Evolutionary conservation across 2,329 filamentous ascomycete genomes (phyloP).

Genomic region (Colletotrichum paranaense): DNA sequence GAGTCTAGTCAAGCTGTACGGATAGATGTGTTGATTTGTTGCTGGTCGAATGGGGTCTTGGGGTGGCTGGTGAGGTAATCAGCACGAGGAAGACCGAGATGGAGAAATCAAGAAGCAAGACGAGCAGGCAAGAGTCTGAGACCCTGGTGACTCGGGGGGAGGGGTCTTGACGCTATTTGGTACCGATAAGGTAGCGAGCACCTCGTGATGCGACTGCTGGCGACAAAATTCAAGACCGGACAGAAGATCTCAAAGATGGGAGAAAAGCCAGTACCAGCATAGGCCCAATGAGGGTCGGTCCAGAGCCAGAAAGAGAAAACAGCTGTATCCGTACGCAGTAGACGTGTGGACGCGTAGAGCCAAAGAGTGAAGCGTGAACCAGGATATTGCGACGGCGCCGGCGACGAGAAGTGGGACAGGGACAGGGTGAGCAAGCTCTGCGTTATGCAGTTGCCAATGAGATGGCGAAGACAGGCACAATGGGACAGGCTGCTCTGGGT

Average conservation of each 20-base stretch:
- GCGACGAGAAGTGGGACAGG: not conserved
- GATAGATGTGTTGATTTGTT: constrained; percentile 1
- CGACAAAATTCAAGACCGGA: not conserved
- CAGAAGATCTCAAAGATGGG: not conserved
- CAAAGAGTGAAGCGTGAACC: not conserved
- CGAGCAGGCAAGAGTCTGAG: not conserved
- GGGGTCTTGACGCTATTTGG: not conserved
- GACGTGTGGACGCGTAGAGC: not conserved
- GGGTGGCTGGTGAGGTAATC: constrained; percentile 4
- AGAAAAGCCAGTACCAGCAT: not conserved
- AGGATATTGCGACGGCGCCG: not conserved
- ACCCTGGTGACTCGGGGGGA: too few relatives aligned
- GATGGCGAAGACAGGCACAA: not conserved
- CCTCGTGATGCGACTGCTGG: not conserved
- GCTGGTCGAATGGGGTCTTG: not conserved
- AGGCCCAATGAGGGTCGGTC: not conserved
- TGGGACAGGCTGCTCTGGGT: not conserved
- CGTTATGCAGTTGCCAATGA: not conserved
- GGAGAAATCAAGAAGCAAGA: not conserved
- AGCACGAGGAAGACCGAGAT: not conserved
- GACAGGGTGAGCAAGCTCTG: not conserved
- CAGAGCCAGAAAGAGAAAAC: not conserved
- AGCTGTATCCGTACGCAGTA: not conserved
- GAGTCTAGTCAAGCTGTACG: not conserved
- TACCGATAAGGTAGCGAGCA: constrained; percentile 2